A percentile compares a stretch with the other conserved stretches of the same genome.
Evolutionary conservation across 805 yeast genomes (phyloP).

Genomic region (Ogataea zsoltii): DNA sequence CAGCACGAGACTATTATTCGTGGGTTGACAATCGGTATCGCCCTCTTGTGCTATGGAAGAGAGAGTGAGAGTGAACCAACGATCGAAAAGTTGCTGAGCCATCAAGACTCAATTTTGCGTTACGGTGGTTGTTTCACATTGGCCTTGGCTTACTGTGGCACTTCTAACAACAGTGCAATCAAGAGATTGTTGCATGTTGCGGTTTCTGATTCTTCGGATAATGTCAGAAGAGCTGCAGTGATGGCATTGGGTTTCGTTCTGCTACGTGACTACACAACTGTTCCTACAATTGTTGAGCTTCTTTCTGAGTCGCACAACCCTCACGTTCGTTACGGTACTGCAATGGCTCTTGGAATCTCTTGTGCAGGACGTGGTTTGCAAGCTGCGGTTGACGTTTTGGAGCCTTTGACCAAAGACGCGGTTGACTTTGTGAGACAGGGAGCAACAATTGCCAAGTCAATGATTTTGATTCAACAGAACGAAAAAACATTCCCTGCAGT

Average conservation of each 20-base stretch:
- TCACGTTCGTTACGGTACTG: conserved; percentile 97
- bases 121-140: conserved; percentile 95
- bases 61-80: conserved; percentile 76
- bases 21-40: conserved; percentile 88
- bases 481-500: conserved; percentile 82
- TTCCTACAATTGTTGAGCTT: conserved; percentile 92
- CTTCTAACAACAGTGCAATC: conserved; percentile 87
- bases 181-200: conserved; percentile 87
- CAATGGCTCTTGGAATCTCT: conserved; percentile 93
- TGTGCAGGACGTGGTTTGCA: conserved; percentile 93
- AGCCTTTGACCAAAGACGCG: conserved; percentile 89
- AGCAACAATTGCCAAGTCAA: conserved; percentile 86
- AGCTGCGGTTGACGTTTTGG: conserved; percentile 88
- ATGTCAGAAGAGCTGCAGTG: conserved; percentile 95
- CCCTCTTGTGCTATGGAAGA: conserved; percentile 80
- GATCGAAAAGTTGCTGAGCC: conserved; percentile 65
- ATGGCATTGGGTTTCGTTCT: conserved; percentile 88
- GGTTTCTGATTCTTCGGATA: conserved; percentile 94
- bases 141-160: conserved; percentile 96
- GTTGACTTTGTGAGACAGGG: conserved; percentile 98
- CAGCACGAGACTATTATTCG: conserved; percentile 94
- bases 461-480: conserved; percentile 87
- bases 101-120: conserved; percentile 81
- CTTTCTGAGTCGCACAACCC: conserved; percentile 95
- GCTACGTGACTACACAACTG: conserved; percentile 86